phyloP scores from a whole-genome alignment of 371 early-diverging fungal species.

The Dipsacomyces acuminosporus region DNA sequence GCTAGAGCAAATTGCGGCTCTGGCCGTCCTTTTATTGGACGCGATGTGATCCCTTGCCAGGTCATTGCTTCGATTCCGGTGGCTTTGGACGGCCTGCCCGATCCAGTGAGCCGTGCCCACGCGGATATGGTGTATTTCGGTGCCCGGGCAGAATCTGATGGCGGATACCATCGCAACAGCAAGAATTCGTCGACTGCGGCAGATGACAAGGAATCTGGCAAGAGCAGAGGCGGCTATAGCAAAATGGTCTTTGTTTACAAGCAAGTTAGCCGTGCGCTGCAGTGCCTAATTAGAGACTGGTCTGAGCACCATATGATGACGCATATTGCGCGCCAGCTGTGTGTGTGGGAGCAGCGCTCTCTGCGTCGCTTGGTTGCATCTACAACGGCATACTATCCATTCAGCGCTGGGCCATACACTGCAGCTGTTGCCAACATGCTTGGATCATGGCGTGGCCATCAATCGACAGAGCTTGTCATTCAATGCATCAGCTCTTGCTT shows the following conservation, averaged over 20 bases:
- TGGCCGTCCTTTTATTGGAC: slow-evolving; percentile 23
- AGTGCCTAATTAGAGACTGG: slow-evolving; percentile 42
- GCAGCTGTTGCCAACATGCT: slow-evolving; percentile 24
- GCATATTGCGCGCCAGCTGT: slow-evolving; percentile 36
- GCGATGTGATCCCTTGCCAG: slow-evolving; percentile 43
- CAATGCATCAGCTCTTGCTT: slow-evolving; percentile 33
- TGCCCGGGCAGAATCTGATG: slow-evolving; percentile 26
- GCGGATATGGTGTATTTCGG: slow-evolving; percentile 40
- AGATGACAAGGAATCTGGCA: neutral
- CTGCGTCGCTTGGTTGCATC: slow-evolving; percentile 33
- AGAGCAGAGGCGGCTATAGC: slow-evolving; percentile 20
- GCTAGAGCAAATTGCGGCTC: no score
- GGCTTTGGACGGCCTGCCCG: slow-evolving; percentile 34
- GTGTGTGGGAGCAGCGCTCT: slow-evolving; percentile 32
- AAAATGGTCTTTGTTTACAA: slow-evolving; percentile 36
- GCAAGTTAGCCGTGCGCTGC: slow-evolving; percentile 35
- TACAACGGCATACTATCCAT: slow-evolving; percentile 36
- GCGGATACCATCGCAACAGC: slow-evolving; percentile 29
- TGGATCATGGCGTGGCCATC: slow-evolving; percentile 31
- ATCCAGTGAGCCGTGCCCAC: slow-evolving; percentile 23
- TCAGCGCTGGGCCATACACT: slow-evolving; percentile 32
- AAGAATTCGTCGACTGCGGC: no score
- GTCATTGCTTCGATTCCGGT: slow-evolving; percentile 38
- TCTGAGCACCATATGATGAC: slow-evolving; percentile 44
- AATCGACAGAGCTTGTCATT: slow-evolving; percentile 35